A percentile compares a stretch with the other conserved stretches of the same genome.
These are phyloP conservation scores for Cutaneotrichosporon curvatum DNA, from an alignment of 1,284 basidiomycete genomes.

Conservation along the genomic window DNA sequence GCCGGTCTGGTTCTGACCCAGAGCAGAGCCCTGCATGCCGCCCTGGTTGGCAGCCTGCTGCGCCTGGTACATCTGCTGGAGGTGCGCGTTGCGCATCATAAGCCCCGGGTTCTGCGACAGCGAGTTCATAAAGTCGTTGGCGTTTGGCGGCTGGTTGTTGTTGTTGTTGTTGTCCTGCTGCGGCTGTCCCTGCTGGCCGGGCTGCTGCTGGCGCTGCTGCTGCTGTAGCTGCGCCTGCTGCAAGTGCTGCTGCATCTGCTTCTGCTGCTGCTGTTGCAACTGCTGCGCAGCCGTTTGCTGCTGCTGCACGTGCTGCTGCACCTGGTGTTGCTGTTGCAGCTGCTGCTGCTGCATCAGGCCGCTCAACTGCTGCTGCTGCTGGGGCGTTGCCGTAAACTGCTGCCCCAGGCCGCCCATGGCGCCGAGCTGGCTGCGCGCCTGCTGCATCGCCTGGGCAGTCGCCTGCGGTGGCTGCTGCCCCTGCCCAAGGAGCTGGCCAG, in stretches of 20 bases:
- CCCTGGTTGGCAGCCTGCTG: conserved; percentile 5
- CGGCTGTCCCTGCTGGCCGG: background rate
- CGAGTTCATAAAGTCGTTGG: conserved; percentile 13
- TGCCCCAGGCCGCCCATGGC: background rate
- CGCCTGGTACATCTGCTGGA: conserved; percentile 10
- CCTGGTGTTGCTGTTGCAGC: conserved; percentile 7
- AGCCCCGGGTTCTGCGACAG: conserved; percentile 10
- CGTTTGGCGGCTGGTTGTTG: background rate
- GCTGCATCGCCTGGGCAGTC: conserved; percentile 6
- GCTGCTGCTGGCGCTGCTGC: conserved; percentile 2
- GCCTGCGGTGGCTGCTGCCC: conserved; percentile 5
- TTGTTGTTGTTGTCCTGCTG: conserved; percentile 1
- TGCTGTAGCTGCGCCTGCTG: background rate
- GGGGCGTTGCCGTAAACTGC: background rate
- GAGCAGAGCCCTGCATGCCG: background rate
- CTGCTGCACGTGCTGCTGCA: conserved; percentile 5
- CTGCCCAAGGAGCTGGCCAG: no score
- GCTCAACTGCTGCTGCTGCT: conserved; percentile 7
- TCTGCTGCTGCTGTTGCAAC: conserved; percentile 3
- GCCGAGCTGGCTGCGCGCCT: conserved; percentile 6
- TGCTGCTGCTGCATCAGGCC: conserved; percentile 9
- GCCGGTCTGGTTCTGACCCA: conserved; percentile 5
- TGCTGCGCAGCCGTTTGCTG: conserved; percentile 6
- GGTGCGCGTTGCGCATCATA: conserved; percentile 7
- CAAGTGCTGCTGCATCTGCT: conserved; percentile 1